Conservation (phyloP, 148 eudicot species). For the Cornus controversa region DNA sequence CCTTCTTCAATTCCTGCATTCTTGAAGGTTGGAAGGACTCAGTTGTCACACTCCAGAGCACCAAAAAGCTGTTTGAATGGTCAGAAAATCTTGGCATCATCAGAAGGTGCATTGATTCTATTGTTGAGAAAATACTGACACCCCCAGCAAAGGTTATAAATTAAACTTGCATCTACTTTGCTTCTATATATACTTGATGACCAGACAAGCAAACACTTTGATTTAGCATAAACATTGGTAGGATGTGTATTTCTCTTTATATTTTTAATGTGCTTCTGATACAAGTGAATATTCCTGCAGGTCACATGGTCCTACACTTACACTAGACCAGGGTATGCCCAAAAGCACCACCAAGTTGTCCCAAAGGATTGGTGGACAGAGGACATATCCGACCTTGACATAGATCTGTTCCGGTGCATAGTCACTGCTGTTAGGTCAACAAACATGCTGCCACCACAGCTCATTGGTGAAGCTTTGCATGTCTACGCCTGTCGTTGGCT, state of each 20-base stretch:
- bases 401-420: constrained; percentile 46
- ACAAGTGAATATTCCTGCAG: constrained; percentile 20
- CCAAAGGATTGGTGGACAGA: constrained; percentile 84
- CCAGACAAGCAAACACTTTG: too few relatives aligned
- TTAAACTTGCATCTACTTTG: not conserved
- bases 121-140: constrained; percentile 51
- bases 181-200: not conserved
- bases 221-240: not conserved
- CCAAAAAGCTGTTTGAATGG: constrained; percentile 39
- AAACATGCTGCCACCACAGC: constrained; percentile 40
- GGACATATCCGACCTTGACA: constrained; percentile 50
- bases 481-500: constrained; percentile 59
- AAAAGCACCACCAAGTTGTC: constrained; percentile 33
- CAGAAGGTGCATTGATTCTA: constrained; percentile 55
- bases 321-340: constrained; percentile 50
- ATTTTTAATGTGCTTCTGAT: not conserved
- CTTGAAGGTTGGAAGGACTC: constrained; percentile 68
- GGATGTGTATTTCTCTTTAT: not conserved
- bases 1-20: constrained; percentile 51
- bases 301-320: constrained; percentile 70
- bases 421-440: constrained; percentile 41
- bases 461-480: constrained; percentile 69
- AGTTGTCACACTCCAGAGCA: constrained; percentile 37
- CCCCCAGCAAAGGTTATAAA: constrained; percentile 42
- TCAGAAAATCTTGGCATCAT: constrained; percentile 55